These are phyloP conservation scores for Trypanosoma vivax DNA, from an alignment of 208 protist genomes.

Conservation along the genomic window DNA sequence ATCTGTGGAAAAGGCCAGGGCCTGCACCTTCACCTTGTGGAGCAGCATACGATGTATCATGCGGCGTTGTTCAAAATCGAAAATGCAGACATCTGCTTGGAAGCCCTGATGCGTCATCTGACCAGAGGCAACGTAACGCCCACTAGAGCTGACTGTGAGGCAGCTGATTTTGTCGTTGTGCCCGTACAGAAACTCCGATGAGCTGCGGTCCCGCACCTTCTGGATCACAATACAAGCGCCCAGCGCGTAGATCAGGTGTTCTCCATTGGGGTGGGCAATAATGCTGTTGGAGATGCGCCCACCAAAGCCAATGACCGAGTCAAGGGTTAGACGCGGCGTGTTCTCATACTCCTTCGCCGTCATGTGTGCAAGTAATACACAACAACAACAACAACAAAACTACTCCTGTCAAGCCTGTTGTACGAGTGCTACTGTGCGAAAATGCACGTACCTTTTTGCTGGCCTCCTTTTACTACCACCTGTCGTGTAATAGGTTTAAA, in stretches of 20 bases:
- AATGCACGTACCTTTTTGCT: not conserved
- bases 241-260: conserved; percentile 90
- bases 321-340: conserved; percentile 60
- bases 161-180: conserved; percentile 94
- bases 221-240: conserved; percentile 92
- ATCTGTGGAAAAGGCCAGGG: conserved; percentile 91
- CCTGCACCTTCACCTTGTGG: conserved; percentile 93
- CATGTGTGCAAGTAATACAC: conserved; percentile 1
- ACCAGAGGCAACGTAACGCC: conserved; percentile 91
- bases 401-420: not conserved
- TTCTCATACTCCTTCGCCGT: conserved; percentile 57
- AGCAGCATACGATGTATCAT: conserved; percentile 90
- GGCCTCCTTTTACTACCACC: not conserved
- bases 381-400: not conserved
- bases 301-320: conserved; percentile 81
- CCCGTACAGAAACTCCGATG: conserved; percentile 89
- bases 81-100: conserved; percentile 91
- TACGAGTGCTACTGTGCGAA: not conserved
- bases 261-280: conserved; percentile 81
- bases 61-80: conserved; percentile 81
- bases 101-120: conserved; percentile 94
- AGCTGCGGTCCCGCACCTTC: conserved; percentile 58
- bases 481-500: not conserved
- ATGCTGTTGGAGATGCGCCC: conserved; percentile 79
- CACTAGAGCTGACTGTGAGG: conserved; percentile 82